phyloP scores from a whole-genome alignment of 2,329 filamentous ascomycete genomes.

The Coniosporium tulheliwenetii region DNA sequence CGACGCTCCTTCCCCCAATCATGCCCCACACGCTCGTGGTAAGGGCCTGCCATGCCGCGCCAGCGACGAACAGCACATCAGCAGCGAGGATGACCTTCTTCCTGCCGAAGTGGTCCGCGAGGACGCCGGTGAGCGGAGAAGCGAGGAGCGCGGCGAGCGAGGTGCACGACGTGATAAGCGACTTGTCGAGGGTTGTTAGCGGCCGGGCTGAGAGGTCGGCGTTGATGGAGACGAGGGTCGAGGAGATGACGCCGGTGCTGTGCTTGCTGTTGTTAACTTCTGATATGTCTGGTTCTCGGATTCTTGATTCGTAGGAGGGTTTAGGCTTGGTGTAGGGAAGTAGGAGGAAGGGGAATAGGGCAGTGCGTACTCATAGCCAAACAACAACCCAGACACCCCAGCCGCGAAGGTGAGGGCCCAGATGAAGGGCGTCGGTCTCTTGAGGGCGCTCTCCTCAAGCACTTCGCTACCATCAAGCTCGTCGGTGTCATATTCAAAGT shows the following conservation, averaged over 20 bases:
- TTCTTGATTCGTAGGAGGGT: too few relatives aligned
- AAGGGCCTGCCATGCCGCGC: constrained; percentile 49
- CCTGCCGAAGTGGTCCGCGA: constrained; percentile 34
- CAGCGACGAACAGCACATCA: constrained; percentile 51
- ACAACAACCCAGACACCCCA: constrained; percentile 41
- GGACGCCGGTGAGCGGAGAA: constrained; percentile 36
- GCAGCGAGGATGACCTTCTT: constrained; percentile 34
- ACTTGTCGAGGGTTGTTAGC: constrained; percentile 39
- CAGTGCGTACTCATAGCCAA: constrained; percentile 40
- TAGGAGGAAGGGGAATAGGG: background rate
- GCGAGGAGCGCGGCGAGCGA: constrained; percentile 41
- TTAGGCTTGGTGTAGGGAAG: background rate
- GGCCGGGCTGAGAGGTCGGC: constrained; percentile 31
- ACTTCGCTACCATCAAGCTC: background rate
- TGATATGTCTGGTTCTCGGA: too few relatives aligned
- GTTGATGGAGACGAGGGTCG: constrained; percentile 40
- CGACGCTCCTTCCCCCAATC: constrained; percentile 51
- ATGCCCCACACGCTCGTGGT: constrained; percentile 44
- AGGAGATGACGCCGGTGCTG: constrained; percentile 45
- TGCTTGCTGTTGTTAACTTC: constrained; percentile 2
- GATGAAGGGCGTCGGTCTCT: constrained; percentile 20
- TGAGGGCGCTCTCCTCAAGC: background rate
- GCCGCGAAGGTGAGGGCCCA: constrained; percentile 42
- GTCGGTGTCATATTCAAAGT: background rate
- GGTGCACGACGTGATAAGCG: constrained; percentile 41